A percentile compares a stretch with the other conserved stretches of the same genome.
These are phyloP conservation scores for Fomitopsis schrenkii DNA, from an alignment of 1,284 basidiomycete genomes.

Conservation along the genomic window DNA sequence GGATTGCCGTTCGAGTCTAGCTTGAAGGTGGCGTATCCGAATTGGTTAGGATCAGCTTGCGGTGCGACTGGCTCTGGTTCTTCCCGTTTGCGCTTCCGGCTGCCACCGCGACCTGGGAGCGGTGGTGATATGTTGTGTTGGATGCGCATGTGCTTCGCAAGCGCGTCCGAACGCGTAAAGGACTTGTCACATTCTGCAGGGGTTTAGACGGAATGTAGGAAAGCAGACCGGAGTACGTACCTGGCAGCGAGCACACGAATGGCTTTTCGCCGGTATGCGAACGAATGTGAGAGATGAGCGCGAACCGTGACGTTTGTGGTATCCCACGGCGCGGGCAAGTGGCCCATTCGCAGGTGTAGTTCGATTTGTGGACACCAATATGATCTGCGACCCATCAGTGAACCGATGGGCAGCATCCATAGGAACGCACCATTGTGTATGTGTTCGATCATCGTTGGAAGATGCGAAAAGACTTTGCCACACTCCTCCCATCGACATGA, in stretches of 20 bases:
- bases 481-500: constrained; percentile 81
- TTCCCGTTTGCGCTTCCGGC: constrained; percentile 55
- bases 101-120: constrained; percentile 64
- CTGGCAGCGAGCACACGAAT: constrained; percentile 78
- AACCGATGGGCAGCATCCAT: neutral
- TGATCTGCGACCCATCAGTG: constrained; percentile 47
- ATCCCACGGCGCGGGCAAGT: constrained; percentile 77
- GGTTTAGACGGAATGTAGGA: neutral
- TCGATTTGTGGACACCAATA: constrained; percentile 82
- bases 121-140: constrained; percentile 79
- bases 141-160: constrained; percentile 87
- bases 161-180: constrained; percentile 88
- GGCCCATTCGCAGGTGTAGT: constrained; percentile 87
- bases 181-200: constrained; percentile 85
- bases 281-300: constrained; percentile 81
- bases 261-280: constrained; percentile 94
- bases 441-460: constrained; percentile 73
- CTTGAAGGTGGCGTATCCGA: constrained; percentile 59
- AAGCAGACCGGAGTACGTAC: constrained; percentile 31
- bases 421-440: constrained; percentile 72
- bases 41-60: constrained; percentile 13
- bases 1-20: constrained; percentile 49
- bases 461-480: constrained; percentile 62
- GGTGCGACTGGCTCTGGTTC: constrained; percentile 24
- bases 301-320: constrained; percentile 83